Conservation (phyloP, 2,329 filamentous ascomycete genomes). For the Diaporthe aspalathi region DNA sequence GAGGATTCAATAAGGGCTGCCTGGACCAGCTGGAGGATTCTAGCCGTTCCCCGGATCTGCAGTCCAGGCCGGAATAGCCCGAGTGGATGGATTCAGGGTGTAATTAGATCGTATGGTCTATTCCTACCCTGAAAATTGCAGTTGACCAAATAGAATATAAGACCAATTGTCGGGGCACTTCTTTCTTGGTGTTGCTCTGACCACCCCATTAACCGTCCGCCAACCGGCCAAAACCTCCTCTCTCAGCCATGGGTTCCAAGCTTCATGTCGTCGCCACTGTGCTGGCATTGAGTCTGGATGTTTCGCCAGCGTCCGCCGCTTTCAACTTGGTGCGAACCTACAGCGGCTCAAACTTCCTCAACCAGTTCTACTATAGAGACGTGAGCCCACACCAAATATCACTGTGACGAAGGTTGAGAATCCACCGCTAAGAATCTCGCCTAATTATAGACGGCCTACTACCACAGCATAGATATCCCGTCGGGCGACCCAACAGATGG, state of each 20-base stretch:
- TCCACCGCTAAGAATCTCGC: background rate
- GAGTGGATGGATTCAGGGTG: background rate
- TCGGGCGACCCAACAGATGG: conserved; percentile 40
- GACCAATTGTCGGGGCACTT: background rate
- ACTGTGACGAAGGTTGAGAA: too few relatives aligned
- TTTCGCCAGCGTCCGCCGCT: background rate
- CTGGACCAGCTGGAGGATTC: background rate
- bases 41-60: conserved; percentile 19
- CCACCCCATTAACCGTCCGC: background rate
- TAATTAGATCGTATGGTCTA: background rate
- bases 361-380: conserved; percentile 9
- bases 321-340: conserved; percentile 13
- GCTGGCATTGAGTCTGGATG: background rate
- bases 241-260: conserved; percentile 17
- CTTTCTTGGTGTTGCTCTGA: background rate
- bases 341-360: conserved; percentile 20
- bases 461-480: conserved; percentile 18
- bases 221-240: background rate
- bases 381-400: background rate
- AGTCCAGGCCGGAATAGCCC: conserved; percentile 13
- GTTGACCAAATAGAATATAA: background rate
- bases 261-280: conserved; percentile 4
- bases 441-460: conserved; percentile 28
- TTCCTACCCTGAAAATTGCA: background rate
- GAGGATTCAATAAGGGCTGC: conserved; percentile 26